Conservation (phyloP, 2,329 filamentous ascomycete genomes). For the Phaeoacremonium minimum region DNA sequence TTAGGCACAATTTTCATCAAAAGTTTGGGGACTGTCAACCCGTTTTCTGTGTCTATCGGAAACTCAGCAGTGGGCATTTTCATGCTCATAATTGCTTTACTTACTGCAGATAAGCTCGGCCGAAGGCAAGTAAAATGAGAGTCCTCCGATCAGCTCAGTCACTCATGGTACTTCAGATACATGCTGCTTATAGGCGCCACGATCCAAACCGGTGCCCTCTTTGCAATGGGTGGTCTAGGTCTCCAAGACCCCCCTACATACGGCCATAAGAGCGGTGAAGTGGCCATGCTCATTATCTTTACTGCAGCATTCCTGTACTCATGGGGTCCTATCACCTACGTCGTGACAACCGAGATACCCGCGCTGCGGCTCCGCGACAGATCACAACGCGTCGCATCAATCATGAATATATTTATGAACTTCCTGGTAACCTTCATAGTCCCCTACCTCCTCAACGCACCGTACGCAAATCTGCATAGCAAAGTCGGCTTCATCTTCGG, state of each 20-base stretch:
- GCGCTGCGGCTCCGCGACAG: slow-evolving; percentile 23
- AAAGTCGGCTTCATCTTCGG: slow-evolving; percentile 32
- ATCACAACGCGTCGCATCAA: slow-evolving; percentile 20
- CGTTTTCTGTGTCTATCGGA: slow-evolving; percentile 16
- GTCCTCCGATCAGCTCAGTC: no score
- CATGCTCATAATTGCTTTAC: slow-evolving; percentile 1
- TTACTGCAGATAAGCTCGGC: slow-evolving; percentile 5
- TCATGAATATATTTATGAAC: slow-evolving; percentile 23
- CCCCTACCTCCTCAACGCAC: slow-evolving; percentile 29
- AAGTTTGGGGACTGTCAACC: slow-evolving; percentile 19
- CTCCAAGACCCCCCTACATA: slow-evolving; percentile 11
- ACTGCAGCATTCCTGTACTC: slow-evolving; percentile 21
- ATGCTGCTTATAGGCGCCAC: slow-evolving; percentile 19
- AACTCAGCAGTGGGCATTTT: slow-evolving; percentile 4
- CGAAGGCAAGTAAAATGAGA: no score
- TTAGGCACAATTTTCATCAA: slow-evolving; percentile 22
- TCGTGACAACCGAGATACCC: slow-evolving; percentile 27
- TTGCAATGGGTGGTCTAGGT: slow-evolving; percentile 31
- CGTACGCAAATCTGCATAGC: slow-evolving; percentile 25
- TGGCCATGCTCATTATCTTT: slow-evolving; percentile 26
- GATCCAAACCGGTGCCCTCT: slow-evolving; percentile 21
- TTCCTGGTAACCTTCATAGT: slow-evolving; percentile 27
- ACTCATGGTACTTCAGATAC: no score
- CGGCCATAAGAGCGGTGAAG: slow-evolving; percentile 18
- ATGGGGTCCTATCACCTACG: slow-evolving; percentile 29